Base-by-base conservation (phyloP, 164 flowering plant genomes). In the Vitis vinifera region DNA sequence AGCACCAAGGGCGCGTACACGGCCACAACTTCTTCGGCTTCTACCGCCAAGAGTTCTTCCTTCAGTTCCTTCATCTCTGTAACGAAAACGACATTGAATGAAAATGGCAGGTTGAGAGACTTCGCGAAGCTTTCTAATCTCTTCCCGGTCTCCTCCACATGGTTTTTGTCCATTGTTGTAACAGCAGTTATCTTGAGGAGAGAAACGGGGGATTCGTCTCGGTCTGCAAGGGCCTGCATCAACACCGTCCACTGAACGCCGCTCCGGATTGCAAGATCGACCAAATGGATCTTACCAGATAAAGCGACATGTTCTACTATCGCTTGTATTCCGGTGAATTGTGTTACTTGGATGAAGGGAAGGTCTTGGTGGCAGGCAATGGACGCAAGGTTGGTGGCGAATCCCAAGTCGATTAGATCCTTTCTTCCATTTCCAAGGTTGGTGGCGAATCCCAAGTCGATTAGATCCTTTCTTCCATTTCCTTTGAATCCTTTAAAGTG, bases 171-270 rank as follows among this genome's bases (percentile, higher is more conserved):
- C 15, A 12, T 0, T n/a, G 71, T 16, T 16, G 50, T 73, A 2
- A 83, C 68, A 0, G 86, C 86, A 29, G 79, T 75, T 9, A 83
- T 64, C 51, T 60, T 79, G 8, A 83, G 77, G 49, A 30, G 66
- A 47, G 76, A 61, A 9, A 79, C 13, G 5, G 52, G 65, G 13
- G 15, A 3, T 7, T 57, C 23, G 8, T 64, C 51, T 3, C 72
- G 67, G 7, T 70, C 79, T 9, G 71, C 62, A 1, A 81, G 77
- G 37, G 83, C 81, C 59, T 79, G 80, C 75, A 83, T 79, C 52
- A 84, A n/a, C 4, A 52, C 55, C 13, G 76, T 73, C 80, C 87
- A 84, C 12, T 79, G 87, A 44, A 79, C 74, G 15, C 84, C 87
- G n/a, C 77, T 73, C 60, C 83, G 68, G 57, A 84, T 81, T 8